These are phyloP conservation scores for Debaryomyces fabryi DNA, from an alignment of 1,139 yeast genomes.

Conservation along the genomic window DNA sequence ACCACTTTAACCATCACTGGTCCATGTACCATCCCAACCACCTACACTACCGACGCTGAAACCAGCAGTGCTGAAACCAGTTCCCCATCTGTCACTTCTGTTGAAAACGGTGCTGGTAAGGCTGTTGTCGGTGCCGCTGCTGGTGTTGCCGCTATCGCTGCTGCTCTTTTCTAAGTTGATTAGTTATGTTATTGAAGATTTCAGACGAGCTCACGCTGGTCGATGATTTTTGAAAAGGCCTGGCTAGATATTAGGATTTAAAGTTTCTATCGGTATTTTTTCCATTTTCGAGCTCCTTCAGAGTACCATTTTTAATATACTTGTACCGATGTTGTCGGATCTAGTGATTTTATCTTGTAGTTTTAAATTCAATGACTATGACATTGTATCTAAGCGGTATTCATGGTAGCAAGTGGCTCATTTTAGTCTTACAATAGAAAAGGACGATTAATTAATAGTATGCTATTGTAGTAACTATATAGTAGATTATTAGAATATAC, in stretches of 20 bases:
- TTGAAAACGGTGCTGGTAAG: slow-evolving; percentile 38
- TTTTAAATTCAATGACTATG: too few species aligned
- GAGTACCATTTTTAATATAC: neutral
- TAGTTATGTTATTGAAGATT: neutral
- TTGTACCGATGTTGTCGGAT: neutral
- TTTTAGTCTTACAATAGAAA: neutral
- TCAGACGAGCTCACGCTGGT: neutral
- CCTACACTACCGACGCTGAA: slow-evolving; percentile 41
- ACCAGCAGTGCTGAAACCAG: slow-evolving; percentile 21
- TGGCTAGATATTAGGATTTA: neutral
- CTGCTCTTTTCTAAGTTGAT: slow-evolving; percentile 48
- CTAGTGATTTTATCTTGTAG: neutral
- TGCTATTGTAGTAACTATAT: slow-evolving; percentile 3
- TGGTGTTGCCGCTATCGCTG: slow-evolving; percentile 54
- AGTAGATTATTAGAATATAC: neutral
- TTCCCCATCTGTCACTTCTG: slow-evolving; percentile 20
- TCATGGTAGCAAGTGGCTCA: neutral
- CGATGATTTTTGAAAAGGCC: neutral
- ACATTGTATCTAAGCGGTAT: neutral
- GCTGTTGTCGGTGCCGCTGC: slow-evolving; percentile 49
- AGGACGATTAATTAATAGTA: neutral
- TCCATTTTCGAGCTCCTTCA: neutral
- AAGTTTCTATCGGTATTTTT: neutral
- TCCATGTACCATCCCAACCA: slow-evolving; percentile 52
- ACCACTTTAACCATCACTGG: slow-evolving; percentile 51